These are phyloP conservation scores for Secale cereale DNA, from an alignment of 176 grass and related monocot genomes.

Conservation along the genomic window DNA sequence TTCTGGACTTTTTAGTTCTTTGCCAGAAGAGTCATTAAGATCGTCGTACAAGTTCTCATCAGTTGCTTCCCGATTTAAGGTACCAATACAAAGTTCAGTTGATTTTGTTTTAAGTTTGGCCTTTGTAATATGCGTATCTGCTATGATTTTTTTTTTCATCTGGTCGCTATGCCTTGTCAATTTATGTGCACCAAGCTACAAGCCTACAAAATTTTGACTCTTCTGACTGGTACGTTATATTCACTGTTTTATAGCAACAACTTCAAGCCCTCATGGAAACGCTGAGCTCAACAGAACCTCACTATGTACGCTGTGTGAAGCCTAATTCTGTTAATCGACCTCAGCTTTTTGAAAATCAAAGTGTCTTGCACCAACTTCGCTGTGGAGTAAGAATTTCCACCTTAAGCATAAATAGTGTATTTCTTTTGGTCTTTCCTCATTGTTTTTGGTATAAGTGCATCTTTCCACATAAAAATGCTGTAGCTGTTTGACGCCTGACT, in stretches of 20 bases:
- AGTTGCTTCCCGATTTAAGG: conserved; percentile 98
- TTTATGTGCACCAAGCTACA: background rate
- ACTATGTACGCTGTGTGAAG: conserved; percentile 95
- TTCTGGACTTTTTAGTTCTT: conserved; percentile 80
- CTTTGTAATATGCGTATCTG: conserved; percentile 15
- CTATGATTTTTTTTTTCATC: background rate
- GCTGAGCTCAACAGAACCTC: conserved; percentile 84
- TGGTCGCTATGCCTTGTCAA: background rate
- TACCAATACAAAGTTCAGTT: conserved; percentile 23
- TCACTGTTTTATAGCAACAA: conserved; percentile 77
- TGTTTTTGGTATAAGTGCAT: background rate
- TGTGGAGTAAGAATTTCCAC: conserved; percentile 81
- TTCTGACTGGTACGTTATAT: conserved; percentile 8
- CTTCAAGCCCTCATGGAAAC: conserved; percentile 99
- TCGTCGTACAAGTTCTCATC: conserved; percentile 98
- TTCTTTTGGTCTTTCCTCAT: background rate
- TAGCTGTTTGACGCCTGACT: background rate
- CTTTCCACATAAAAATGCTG: background rate
- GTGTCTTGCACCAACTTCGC: conserved; percentile 91
- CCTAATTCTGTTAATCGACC: conserved; percentile 93
- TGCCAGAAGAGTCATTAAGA: conserved; percentile 91
- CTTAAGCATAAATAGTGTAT: conserved; percentile 20
- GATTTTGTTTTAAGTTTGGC: background rate
- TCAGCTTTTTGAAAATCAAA: conserved; percentile 96
- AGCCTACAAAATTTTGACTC: background rate